A percentile compares a stretch with the other conserved stretches of the same genome.
Conservation (phyloP, 2,329 filamentous ascomycete genomes). For the Penicillium hordei region DNA sequence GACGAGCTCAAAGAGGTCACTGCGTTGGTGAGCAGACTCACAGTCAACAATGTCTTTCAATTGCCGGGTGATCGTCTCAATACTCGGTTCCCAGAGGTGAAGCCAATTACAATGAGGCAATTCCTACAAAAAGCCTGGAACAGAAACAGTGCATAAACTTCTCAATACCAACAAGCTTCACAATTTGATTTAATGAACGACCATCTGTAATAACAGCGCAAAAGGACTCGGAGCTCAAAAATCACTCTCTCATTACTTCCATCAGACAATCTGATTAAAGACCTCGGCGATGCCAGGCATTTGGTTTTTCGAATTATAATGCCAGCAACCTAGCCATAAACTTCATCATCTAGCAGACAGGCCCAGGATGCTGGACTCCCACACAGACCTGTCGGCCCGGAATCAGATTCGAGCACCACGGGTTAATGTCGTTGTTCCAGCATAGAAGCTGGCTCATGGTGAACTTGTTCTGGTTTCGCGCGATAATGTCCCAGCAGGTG, state of each 20-base stretch:
- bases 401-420: constrained; percentile 24
- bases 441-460: constrained; percentile 24
- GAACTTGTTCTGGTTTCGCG: constrained; percentile 15
- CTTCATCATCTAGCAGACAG: constrained; percentile 1
- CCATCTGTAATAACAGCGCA: not conserved
- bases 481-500: constrained; percentile 28
- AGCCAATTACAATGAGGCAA: constrained; percentile 25
- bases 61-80: constrained; percentile 29
- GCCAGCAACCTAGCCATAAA: not conserved
- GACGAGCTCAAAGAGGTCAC: constrained; percentile 30
- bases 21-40: constrained; percentile 30
- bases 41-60: constrained; percentile 30
- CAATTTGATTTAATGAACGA: not conserved
- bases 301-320: not conserved
- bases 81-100: constrained; percentile 23
- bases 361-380: constrained; percentile 12
- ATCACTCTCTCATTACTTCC: not conserved
- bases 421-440: constrained; percentile 28
- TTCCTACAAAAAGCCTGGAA: constrained; percentile 25
- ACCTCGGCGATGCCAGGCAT: not conserved
- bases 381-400: constrained; percentile 23
- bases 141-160: not conserved
- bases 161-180: not conserved
- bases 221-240: not conserved
- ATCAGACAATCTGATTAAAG: not conserved